Evolutionary conservation across 768 basidiomycete species (phyloP).

Genomic region (Dictyophora rubrovolvata): DNA sequence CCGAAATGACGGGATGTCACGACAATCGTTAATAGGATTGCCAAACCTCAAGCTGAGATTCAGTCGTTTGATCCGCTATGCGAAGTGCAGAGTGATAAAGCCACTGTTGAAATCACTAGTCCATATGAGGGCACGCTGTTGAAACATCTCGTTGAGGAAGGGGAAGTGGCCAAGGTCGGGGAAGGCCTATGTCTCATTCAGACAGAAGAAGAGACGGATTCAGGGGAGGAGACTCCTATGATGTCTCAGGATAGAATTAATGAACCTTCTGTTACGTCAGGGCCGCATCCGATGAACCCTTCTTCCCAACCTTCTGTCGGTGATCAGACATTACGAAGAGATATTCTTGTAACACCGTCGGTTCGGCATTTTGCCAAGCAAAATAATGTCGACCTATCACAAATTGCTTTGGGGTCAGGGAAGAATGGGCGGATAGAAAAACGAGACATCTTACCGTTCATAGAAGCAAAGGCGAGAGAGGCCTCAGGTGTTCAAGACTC

Average conservation of each 20-base stretch:
- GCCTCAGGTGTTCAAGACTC: constrained; percentile 6
- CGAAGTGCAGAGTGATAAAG: constrained; percentile 87
- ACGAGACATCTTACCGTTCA: constrained; percentile 56
- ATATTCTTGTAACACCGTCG: constrained; percentile 63
- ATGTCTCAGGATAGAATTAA: neutral
- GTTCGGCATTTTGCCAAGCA: constrained; percentile 69
- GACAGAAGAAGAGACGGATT: constrained; percentile 9
- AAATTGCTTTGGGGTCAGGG: constrained; percentile 57
- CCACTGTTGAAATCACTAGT: constrained; percentile 82
- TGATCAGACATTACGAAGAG: constrained; percentile 11
- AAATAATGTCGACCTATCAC: constrained; percentile 47
- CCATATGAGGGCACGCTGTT: constrained; percentile 72
- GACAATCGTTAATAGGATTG: constrained; percentile 38
- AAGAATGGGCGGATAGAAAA: constrained; percentile 68
- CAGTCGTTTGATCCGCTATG: constrained; percentile 57
- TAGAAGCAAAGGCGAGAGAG: constrained; percentile 24
- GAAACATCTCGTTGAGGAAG: constrained; percentile 66
- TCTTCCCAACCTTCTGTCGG: constrained; percentile 19
- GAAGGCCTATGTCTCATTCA: constrained; percentile 46
- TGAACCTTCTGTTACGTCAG: constrained; percentile 13
- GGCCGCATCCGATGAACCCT: constrained; percentile 59
- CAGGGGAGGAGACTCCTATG: neutral
- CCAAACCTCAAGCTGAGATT: constrained; percentile 41
- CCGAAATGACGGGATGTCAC: neutral
- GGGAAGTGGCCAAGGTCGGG: constrained; percentile 78